Evolutionary conservation across 257 asterid genomes (phyloP), one percentile per base, ranked within the genome.

Genomic region (Handroanthus guayacan): DNA sequence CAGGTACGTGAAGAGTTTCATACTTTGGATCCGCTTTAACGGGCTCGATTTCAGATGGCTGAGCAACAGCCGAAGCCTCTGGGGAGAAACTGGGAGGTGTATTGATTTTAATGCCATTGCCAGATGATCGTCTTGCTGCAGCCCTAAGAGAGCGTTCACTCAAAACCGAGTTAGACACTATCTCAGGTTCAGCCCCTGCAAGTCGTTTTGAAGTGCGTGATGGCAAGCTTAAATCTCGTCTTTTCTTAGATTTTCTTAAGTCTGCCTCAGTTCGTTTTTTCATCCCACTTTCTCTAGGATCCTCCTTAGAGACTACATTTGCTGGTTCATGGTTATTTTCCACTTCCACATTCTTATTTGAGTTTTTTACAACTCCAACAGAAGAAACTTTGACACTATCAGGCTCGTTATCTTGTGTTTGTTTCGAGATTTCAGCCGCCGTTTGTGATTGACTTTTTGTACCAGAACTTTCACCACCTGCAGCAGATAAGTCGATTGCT

Each of bases 161-260:
- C 67, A 80, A 51, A 69, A 57, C 51, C 12, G 69, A 14, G 72
- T 20, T 51, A n/a, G 79, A 34, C 12, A 10, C 31, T 43, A 69
- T 34, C 77, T 77, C 83, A 3, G 76, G 62, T 63, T 77, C 67
- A 37, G 56, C 34, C 34, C 74, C 72, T 5, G 86, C 68, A 25
- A 84, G 80, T 79, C 84, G 73, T 70, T 76, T 74, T 1, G 86
- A 84, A 43, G 79, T 17, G 43, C 86, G 81, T 69, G 41, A 25
- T 34, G 86, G 77, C 61, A 67, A 37, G 71, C 69, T 74, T 5
- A 14, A 20, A 8, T 50, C 72, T 71, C 3, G 48, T 54, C 79
- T 77, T 82, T 82, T 84, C 78, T 75, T 74, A 66, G 84, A 62
- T 39, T 76, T 84, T 56, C 60, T 78, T 38, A 43, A 72, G 72